Evolutionary conservation across 768 basidiomycete genomes (phyloP), one percentile per base, ranked within the genome.

Genomic region (Cystofilobasidium bisporidii): DNA sequence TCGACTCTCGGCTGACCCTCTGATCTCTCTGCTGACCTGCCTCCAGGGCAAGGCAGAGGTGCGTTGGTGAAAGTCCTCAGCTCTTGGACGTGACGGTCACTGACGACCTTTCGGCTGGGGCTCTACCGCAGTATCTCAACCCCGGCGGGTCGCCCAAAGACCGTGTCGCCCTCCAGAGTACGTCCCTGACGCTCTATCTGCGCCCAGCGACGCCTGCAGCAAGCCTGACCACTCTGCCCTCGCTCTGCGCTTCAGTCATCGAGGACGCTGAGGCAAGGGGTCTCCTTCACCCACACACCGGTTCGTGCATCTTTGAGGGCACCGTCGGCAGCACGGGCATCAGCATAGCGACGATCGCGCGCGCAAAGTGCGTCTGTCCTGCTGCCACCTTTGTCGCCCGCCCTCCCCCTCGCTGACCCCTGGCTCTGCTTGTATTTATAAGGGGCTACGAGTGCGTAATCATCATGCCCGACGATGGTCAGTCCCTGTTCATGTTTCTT

Each of bases 121-220:
- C n/a, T n/a, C n/a, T n/a, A n/a, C n/a, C n/a, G 48, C 72, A 98
- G 91, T 99, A 87, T 75, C 75, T 98, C 69, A 99, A 99, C 77
- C 94, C 96, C 0, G 94, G 94, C 30, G 96, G 96, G 47, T 97
- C 93, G 63, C 88, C 97, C 60, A 99, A 99, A 76, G 96, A 99
- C 76, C 84, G 96, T 36, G 94, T 98, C n/a, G 94, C 93, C 0
- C 76, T 97, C 69, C 83, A 85, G 76, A 90, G 93, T 96, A 73
- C 69, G 84, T 71, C 22, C 5, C 38, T 28, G n/a, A 45, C 20
- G 12, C 24, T 57, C 43, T 5, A 6, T n/a, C 41, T 24, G 20
- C 17, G 22, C 32, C n/a, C 65, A 57, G 3, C 30, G 24, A 28
- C 14, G 53, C 28, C n/a, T n/a, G n/a, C n/a, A n/a, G 47, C 20